phyloP scores from a whole-genome alignment of 441 rosid genomes.

The Biscutella laevigata region DNA sequence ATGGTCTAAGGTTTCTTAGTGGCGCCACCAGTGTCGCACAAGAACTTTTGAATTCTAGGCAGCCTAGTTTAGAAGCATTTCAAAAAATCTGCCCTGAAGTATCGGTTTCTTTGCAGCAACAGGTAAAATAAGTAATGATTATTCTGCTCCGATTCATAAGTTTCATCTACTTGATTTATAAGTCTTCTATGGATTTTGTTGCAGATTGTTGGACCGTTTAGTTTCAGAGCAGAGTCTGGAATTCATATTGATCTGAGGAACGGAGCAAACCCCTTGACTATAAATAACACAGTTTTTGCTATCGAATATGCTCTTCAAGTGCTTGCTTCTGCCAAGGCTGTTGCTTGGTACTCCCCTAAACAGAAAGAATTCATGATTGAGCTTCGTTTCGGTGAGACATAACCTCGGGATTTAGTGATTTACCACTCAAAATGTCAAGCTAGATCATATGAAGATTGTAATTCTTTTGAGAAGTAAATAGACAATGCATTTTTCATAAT shows the following conservation, averaged over 20 bases:
- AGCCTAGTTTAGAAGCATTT: constrained; percentile 45
- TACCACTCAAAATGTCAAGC: constrained; percentile 1
- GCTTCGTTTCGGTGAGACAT: constrained; percentile 73
- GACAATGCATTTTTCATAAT: background rate
- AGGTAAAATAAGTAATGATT: constrained; percentile 41
- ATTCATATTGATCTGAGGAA: constrained; percentile 47
- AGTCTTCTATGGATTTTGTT: constrained; percentile 15
- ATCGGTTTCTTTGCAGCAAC: constrained; percentile 76
- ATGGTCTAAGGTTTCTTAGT: constrained; percentile 57
- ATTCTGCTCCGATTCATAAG: constrained; percentile 3
- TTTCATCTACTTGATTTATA: constrained; percentile 15
- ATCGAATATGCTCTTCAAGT: constrained; percentile 81
- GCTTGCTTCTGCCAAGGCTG: constrained; percentile 84
- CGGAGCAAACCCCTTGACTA: constrained; percentile 27
- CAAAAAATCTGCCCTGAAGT: constrained; percentile 57
- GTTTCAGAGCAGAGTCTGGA: constrained; percentile 72
- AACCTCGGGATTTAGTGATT: constrained; percentile 2
- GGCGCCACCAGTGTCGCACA: constrained; percentile 53
- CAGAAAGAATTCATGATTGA: constrained; percentile 78
- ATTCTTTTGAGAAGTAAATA: constrained; percentile 9
- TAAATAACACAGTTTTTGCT: constrained; percentile 62
- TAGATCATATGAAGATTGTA: constrained; percentile 10
- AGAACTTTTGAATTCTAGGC: constrained; percentile 53
- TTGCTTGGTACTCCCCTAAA: constrained; percentile 86
- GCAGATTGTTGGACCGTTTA: constrained; percentile 91